phyloP scores from a whole-genome alignment of 1,139 yeast species.

The Wickerhamomyces sp. region DNA sequence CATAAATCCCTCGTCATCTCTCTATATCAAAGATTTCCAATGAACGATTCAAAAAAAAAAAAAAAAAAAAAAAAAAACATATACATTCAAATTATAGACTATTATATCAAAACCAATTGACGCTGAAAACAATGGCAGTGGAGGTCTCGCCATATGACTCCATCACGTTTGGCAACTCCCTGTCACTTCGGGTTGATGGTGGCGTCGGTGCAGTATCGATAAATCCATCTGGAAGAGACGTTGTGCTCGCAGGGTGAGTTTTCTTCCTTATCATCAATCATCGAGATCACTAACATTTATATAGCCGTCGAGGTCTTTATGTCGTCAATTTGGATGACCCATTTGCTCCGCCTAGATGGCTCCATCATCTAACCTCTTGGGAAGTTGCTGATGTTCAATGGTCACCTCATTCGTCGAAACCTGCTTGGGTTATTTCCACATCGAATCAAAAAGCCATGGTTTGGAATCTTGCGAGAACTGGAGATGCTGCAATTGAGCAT shows the following conservation, averaged over 20 bases:
- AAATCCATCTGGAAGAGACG: conserved; percentile 90
- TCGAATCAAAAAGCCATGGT: conserved; percentile 92
- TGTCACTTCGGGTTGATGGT: conserved; percentile 84
- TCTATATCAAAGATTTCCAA: too few relatives aligned
- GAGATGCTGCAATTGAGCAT: conserved; percentile 74
- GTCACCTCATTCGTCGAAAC: conserved; percentile 84
- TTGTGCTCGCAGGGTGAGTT: conserved; percentile 73
- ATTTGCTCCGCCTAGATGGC: conserved; percentile 89
- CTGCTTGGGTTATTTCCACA: conserved; percentile 89
- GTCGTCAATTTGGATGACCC: conserved; percentile 95
- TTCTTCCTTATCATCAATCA: background rate
- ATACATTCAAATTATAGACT: too few relatives aligned
- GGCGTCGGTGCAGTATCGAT: conserved; percentile 92
- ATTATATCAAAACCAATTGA: too few relatives aligned
- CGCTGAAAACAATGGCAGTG: conserved; percentile 10
- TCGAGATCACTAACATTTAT: conserved; percentile 1
- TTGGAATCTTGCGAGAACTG: conserved; percentile 83
- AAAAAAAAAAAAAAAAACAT: too few relatives aligned
- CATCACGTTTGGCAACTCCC: conserved; percentile 68
- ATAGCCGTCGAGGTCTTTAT: conserved; percentile 69
- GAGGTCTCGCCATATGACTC: conserved; percentile 30
- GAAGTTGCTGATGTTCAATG: conserved; percentile 98
- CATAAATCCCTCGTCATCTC: too few relatives aligned
- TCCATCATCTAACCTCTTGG: conserved; percentile 92
- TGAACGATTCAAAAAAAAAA: too few relatives aligned